Base-by-base conservation (phyloP, 805 yeast genomes). In the Dipodascus albidus region DNA sequence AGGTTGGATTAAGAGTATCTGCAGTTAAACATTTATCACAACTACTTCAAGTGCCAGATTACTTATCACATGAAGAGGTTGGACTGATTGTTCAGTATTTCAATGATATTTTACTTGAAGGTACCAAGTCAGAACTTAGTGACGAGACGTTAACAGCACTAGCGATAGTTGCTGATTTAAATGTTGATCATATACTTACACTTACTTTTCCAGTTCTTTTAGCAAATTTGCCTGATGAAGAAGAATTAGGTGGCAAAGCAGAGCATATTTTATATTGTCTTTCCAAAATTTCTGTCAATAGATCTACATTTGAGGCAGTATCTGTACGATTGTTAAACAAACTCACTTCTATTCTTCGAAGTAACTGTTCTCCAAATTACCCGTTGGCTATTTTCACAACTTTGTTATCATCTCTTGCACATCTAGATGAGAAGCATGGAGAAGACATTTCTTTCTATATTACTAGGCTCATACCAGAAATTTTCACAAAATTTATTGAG, bases 21-120 rank as follows among this genome's bases (percentile, higher is more conserved):
- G 78, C 93, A 1, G 70, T 85, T 24, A 79, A 79, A 52, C 86
- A 85, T 48, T 73, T 88, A 51, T 74, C 81, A 0, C 78, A 79
- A 51, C 62, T 87, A 47, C 70, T 82, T 6, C 68, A 72, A 27
- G 68, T 1, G 69, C 50, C 51, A 3, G 21, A 68, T 1, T 82
- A 79, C 58, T 67, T 88, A 50, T 66, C 67, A 15, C 57, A 60
- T 2, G 77, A 78, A 52, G 96, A 88, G 59, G 65, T 79, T 23
- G 76, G 80, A 24, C 67, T 86, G 52, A 70, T 86, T 3, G 78
- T 83, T 33, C 86, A 80, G 58, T 80, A 82, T 59, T 69, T 87
- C 38, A 80, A 64, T 33, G 89, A 83, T 47, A 75, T 81, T 14
- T 70, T 86, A 4, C 64, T 82, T n/a, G 67, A 67, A 2, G 81